Conservation (phyloP, 371 early-diverging fungal species). For the Blakeslea trispora region DNA sequence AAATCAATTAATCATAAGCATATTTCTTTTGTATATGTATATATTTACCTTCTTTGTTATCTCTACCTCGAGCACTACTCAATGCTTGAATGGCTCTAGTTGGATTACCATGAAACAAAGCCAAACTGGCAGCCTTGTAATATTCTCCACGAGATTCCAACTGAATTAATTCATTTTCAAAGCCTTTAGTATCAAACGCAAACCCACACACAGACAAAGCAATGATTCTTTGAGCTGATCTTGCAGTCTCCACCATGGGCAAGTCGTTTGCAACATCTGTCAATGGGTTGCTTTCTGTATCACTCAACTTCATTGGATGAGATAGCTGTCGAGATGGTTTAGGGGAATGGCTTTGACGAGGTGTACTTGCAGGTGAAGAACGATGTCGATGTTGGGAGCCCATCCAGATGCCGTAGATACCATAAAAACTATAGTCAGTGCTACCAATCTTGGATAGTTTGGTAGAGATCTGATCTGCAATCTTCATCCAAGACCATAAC, state of each 20-base stretch:
- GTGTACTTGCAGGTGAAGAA: slow-evolving; percentile 49
- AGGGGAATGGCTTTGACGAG: slow-evolving; percentile 13
- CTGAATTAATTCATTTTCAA: slow-evolving; percentile 67
- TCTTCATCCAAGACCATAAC: slow-evolving; percentile 78
- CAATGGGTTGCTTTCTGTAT: not conserved
- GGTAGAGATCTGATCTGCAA: slow-evolving; percentile 62
- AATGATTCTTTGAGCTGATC: slow-evolving; percentile 61
- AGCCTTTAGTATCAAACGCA: slow-evolving; percentile 57
- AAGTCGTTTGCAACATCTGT: slow-evolving; percentile 11
- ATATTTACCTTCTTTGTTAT: slow-evolving; percentile 43
- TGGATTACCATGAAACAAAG: slow-evolving; percentile 79
- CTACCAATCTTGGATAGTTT: slow-evolving; percentile 53
- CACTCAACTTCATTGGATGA: not conserved
- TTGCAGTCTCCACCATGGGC: slow-evolving; percentile 55
- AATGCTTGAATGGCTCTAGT: slow-evolving; percentile 77
- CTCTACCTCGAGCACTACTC: slow-evolving; percentile 40
- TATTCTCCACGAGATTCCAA: slow-evolving; percentile 69
- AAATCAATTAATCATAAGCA: too few relatives aligned
- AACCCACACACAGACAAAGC: slow-evolving; percentile 79
- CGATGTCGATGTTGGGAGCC: slow-evolving; percentile 21
- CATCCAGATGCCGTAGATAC: slow-evolving; percentile 66
- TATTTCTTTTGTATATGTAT: not conserved
- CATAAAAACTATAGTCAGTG: slow-evolving; percentile 71
- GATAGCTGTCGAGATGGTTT: slow-evolving; percentile 15
- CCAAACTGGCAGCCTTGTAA: slow-evolving; percentile 85